Conservation (phyloP, 2,329 filamentous ascomycete genomes). For the Cordyceps tenuipes region DNA sequence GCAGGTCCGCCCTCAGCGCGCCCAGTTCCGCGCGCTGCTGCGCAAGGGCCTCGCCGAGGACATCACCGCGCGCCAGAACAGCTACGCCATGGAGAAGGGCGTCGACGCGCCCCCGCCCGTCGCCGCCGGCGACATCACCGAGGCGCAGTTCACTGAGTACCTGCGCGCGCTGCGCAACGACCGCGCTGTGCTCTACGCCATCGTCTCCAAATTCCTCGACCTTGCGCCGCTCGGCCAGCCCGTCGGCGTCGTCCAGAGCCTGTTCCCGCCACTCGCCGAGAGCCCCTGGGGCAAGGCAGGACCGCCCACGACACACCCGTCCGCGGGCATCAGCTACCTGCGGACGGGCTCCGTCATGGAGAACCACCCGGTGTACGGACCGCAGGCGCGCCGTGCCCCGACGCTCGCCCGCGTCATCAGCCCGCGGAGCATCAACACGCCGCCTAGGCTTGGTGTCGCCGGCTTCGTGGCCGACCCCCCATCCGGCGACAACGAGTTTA, state of each 20-base stretch:
- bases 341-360: conserved; percentile 46
- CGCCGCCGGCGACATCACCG: conserved; percentile 33
- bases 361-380: conserved; percentile 55
- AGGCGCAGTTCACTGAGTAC: conserved; percentile 43
- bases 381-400: conserved; percentile 41
- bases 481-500: conserved; percentile 35
- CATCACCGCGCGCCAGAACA: conserved; percentile 30
- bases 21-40: conserved; percentile 47
- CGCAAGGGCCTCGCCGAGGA: conserved; percentile 39
- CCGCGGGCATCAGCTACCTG: conserved; percentile 54
- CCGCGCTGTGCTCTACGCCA: conserved; percentile 39
- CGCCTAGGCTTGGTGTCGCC: conserved; percentile 43
- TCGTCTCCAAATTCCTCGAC: conserved; percentile 54
- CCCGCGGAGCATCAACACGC: conserved; percentile 28
- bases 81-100: conserved; percentile 32
- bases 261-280: conserved; percentile 20
- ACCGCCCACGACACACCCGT: conserved; percentile 54
- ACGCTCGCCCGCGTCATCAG: conserved; percentile 43
- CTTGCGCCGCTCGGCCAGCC: conserved; percentile 43
- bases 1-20: conserved; percentile 43
- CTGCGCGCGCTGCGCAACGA: conserved; percentile 45
- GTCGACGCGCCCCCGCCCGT: conserved; percentile 21
- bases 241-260: conserved; percentile 20
- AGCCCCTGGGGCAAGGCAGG: conserved; percentile 43
- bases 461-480: conserved; percentile 43